Percentiles rank a stretch among this genome's conserved stretches.
Conservation (phyloP, 1,139 yeast species). For the Pneumocystis oryctolagi region DNA sequence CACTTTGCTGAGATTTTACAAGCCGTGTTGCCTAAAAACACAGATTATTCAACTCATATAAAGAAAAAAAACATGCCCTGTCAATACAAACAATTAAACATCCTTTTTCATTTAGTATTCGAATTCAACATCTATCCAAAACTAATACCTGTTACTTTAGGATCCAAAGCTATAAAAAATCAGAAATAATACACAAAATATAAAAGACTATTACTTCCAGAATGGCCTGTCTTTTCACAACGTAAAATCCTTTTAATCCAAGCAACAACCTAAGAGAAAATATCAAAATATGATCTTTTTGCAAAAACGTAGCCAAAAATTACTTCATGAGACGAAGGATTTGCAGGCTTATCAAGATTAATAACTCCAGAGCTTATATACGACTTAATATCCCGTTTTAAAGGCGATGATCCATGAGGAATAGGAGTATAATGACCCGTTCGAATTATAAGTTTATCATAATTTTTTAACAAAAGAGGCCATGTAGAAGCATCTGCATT, state of each 20-base stretch:
- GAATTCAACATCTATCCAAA: not conserved
- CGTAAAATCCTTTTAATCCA: conserved; percentile 95
- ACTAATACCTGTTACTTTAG: conserved; percentile 70
- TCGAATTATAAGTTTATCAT: conserved; percentile 84
- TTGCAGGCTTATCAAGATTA: conserved; percentile 92
- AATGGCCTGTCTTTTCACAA: conserved; percentile 88
- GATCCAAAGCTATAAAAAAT: conserved; percentile 49
- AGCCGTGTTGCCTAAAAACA: conserved; percentile 60
- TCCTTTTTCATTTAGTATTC: conserved; percentile 16
- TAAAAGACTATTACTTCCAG: conserved; percentile 40
- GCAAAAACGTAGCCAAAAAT: not conserved
- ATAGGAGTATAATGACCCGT: conserved; percentile 29
- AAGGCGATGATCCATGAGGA: conserved; percentile 70
- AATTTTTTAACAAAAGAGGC: conserved; percentile 89
- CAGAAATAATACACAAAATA: not conserved
- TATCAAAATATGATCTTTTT: not conserved
- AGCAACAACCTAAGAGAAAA: conserved; percentile 84
- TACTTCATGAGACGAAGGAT: conserved; percentile 55
- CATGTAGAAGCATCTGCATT: conserved; percentile 80
- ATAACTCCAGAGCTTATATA: conserved; percentile 91
- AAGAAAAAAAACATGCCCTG: conserved; percentile 26
- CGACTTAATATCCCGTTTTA: conserved; percentile 80
- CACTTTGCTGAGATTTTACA: conserved; percentile 98
- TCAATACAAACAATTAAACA: conserved; percentile 96
- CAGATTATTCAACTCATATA: not conserved